Evolutionary conservation across 805 yeast genomes (phyloP).

Genomic region (Candida jianshihensis): DNA sequence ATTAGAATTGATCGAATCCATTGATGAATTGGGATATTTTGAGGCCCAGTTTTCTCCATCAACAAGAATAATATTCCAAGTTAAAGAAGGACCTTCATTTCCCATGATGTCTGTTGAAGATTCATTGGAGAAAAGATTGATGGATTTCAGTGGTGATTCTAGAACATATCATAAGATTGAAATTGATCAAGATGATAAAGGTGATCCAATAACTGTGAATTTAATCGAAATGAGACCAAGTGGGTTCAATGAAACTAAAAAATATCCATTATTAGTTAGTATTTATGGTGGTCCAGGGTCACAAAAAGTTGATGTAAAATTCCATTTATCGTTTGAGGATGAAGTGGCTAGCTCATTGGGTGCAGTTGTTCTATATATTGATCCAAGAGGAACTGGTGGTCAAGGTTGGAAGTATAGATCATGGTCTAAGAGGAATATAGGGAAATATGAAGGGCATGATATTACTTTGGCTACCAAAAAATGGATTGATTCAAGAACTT

Average conservation of each 20-base stretch:
- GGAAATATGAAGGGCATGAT: conserved; percentile 75
- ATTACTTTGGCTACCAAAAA: conserved; percentile 42
- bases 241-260: conserved; percentile 36
- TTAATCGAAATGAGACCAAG: conserved; percentile 60
- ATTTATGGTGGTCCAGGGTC: conserved; percentile 84
- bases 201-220: conserved; percentile 30
- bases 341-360: conserved; percentile 49
- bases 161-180: conserved; percentile 16
- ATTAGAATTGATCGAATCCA: conserved; percentile 23
- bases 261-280: conserved; percentile 60
- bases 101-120: conserved; percentile 13
- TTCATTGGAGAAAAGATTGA: conserved; percentile 3
- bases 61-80: conserved; percentile 42
- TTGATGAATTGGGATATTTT: conserved; percentile 37
- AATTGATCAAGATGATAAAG: conserved; percentile 15
- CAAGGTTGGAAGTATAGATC: conserved; percentile 62
- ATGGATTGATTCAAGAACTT: conserved; percentile 36
- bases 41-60: conserved; percentile 49
- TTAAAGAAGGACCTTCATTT: conserved; percentile 18
- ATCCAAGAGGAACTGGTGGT: conserved; percentile 81
- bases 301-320: conserved; percentile 43
- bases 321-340: conserved; percentile 49
- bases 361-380: conserved; percentile 59
- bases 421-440: conserved; percentile 50
- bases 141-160: conserved; percentile 14